A percentile compares a stretch with the other conserved stretches of the same genome.
These are phyloP conservation scores for Hymenoscyphus fraxineus DNA, from an alignment of 2,329 filamentous ascomycete species.

Conservation along the genomic window DNA sequence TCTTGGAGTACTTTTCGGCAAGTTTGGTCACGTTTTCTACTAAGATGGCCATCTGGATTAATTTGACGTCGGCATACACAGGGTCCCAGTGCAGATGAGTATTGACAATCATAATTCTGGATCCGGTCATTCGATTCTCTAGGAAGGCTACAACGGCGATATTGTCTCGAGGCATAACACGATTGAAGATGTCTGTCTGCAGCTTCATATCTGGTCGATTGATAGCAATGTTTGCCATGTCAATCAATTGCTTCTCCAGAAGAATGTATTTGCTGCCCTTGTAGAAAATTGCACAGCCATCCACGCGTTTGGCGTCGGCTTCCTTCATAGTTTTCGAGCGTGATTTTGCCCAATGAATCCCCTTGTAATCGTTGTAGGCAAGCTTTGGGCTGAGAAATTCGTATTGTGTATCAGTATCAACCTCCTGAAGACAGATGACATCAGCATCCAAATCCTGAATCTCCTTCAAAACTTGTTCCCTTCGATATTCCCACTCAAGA, in stretches of 20 bases:
- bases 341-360: constrained; percentile 87
- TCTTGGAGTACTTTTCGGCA: constrained; percentile 78
- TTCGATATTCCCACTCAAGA: constrained; percentile 82
- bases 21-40: constrained; percentile 88
- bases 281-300: constrained; percentile 96
- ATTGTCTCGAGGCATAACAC: constrained; percentile 97
- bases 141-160: constrained; percentile 90
- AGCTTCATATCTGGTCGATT: constrained; percentile 96
- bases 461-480: constrained; percentile 78
- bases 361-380: constrained; percentile 85
- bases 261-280: constrained; percentile 92
- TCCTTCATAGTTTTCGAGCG: constrained; percentile 89
- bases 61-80: constrained; percentile 85
- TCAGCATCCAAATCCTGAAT: constrained; percentile 77
- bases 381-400: constrained; percentile 86
- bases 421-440: constrained; percentile 89
- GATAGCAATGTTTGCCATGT: constrained; percentile 88
- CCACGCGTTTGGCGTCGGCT: constrained; percentile 82
- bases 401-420: constrained; percentile 87
- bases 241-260: constrained; percentile 89
- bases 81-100: constrained; percentile 96
- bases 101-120: constrained; percentile 87
- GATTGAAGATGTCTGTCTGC: constrained; percentile 95
- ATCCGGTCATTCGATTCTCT: constrained; percentile 86
- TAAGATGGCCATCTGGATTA: constrained; percentile 91